Evolutionary conservation across 768 basidiomycete genomes (phyloP).

Genomic region (Trametes maxima): DNA sequence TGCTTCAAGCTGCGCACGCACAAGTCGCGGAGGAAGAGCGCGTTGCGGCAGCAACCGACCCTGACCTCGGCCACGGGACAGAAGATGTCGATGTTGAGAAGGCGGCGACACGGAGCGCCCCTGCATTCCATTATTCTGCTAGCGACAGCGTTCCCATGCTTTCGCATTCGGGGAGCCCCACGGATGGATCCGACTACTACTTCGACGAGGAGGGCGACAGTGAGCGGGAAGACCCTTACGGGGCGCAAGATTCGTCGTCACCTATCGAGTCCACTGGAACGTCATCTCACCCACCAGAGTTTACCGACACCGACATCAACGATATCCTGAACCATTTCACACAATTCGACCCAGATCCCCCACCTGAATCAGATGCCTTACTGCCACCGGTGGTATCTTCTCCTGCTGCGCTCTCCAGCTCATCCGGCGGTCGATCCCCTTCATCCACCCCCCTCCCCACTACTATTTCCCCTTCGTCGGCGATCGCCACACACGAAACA

Average conservation of each 20-base stretch:
- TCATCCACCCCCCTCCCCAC: conserved; percentile 9
- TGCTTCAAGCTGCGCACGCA: conserved; percentile 76
- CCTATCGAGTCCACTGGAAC: conserved; percentile 32
- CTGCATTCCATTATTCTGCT: conserved; percentile 79
- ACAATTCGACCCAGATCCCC: conserved; percentile 53
- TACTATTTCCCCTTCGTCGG: neutral
- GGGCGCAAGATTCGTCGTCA: conserved; percentile 24
- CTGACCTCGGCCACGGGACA: conserved; percentile 47
- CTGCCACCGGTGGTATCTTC: conserved; percentile 1
- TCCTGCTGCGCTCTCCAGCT: conserved; percentile 1
- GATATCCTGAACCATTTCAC: conserved; percentile 78
- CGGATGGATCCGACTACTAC: conserved; percentile 33
- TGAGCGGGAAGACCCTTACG: conserved; percentile 35
- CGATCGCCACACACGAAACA: conserved; percentile 9
- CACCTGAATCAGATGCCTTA: conserved; percentile 14
- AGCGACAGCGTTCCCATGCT: conserved; percentile 37
- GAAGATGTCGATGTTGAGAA: conserved; percentile 51
- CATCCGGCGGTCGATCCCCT: neutral
- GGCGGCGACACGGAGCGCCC: conserved; percentile 64
- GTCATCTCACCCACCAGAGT: conserved; percentile 56
- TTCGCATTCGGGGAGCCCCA: conserved; percentile 20
- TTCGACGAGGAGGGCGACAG: conserved; percentile 40
- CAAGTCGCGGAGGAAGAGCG: conserved; percentile 54
- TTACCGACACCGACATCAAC: conserved; percentile 59
- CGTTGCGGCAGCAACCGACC: conserved; percentile 37